Conservation (phyloP, 371 early-diverging fungal genomes). For the Mucor indicus region DNA sequence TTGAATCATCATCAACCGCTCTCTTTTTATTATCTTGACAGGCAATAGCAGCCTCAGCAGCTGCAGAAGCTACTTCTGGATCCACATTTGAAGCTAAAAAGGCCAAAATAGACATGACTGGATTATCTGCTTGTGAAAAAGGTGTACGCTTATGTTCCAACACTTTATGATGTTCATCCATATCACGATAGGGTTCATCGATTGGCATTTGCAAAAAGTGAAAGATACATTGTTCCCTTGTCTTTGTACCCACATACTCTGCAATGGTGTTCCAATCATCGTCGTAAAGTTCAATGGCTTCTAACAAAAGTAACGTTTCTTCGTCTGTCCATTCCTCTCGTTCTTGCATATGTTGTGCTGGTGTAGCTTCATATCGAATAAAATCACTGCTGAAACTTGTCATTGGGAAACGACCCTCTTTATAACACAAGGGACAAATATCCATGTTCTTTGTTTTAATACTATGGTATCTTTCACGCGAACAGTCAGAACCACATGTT, state of each 20-base stretch:
- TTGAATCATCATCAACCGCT: slow-evolving; percentile 34
- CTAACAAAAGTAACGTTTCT: slow-evolving; percentile 91
- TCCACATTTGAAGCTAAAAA: slow-evolving; percentile 92
- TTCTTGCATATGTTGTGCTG: slow-evolving; percentile 51
- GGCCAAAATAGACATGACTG: slow-evolving; percentile 93
- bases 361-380: slow-evolving; percentile 59
- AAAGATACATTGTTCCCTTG: slow-evolving; percentile 92
- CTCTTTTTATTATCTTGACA: slow-evolving; percentile 10
- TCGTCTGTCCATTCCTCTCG: slow-evolving; percentile 87
- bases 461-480: slow-evolving; percentile 77
- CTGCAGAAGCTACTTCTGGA: slow-evolving; percentile 88
- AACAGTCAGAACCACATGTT: slow-evolving; percentile 91
- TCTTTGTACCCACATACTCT: slow-evolving; percentile 77
- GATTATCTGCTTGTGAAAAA: slow-evolving; percentile 91
- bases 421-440: slow-evolving; percentile 86
- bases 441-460: slow-evolving; percentile 78
- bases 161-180: slow-evolving; percentile 14
- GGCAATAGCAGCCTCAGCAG: slow-evolving; percentile 50
- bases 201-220: slow-evolving; percentile 96
- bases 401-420: slow-evolving; percentile 93
- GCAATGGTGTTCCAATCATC: slow-evolving; percentile 97
- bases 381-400: slow-evolving; percentile 86
- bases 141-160: slow-evolving; percentile 68
- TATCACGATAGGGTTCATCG: slow-evolving; percentile 76
- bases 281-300: slow-evolving; percentile 94